Evolutionary conservation across 1,139 yeast genomes (phyloP), one percentile per base, ranked within the genome.

Genomic region (Pneumocystis oryctolagi): DNA sequence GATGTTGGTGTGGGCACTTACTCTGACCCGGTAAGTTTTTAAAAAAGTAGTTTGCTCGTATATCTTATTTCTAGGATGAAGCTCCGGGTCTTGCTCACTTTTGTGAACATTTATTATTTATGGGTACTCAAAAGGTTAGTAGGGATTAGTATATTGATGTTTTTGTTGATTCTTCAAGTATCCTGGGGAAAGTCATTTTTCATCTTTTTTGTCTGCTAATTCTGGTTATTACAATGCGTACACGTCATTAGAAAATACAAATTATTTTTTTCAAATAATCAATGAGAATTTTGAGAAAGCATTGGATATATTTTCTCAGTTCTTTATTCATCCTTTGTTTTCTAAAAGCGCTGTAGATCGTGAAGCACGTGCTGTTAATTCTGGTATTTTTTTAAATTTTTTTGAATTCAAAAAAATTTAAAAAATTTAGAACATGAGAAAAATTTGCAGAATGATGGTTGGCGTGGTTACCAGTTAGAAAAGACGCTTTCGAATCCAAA

Each of bases 71-170:
- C 25, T 18, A 47, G 25, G 78, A 80, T 62, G 77, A 79, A 35
- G 73, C 89, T 37, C 85, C 90, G 1, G 98, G 98, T 0, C 77
- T 92, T 66, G 98, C 98, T 2, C 98, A 92, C 74, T 92, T 92
- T 73, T 89, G 97, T 75, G 98, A 92, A 75, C 98, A 92, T 74
- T 78, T 92, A 68, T 77, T 92, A 66, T 92, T 92, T 73, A 89
- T 92, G 96, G 98, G 98, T n/a, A 90, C 97, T 3, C 79, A 82
- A 68, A 90, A 47, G 25, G 53, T 16, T 16, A 47, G 16, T 47
- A 25, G 2, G 16, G 16, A 12, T 20, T 25, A 25, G 12, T 47
- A 20, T 18, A 4, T 47, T n/a, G 12, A 25, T 47, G 25, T 47
- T 20, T 8, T 42, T 47, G 25, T 47, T 47, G 25, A 47, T 18